Evolutionary conservation across 495 filamentous ascomycete genomes (phyloP), one percentile per base, ranked within the genome.

Genomic region (Penicillium fimorum): DNA sequence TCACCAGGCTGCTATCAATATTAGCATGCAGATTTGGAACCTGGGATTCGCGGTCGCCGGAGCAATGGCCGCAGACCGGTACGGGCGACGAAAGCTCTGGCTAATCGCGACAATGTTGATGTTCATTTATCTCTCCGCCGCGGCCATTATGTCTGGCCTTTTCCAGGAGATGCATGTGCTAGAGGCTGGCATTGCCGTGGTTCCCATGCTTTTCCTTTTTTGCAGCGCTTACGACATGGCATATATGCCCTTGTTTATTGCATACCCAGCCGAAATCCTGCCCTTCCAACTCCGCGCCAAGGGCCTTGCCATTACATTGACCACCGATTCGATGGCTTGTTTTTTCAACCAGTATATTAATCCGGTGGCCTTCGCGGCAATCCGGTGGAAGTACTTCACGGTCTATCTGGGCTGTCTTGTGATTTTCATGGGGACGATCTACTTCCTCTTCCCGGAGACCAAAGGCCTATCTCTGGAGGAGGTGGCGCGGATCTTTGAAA

Each of bases 231-330:
- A 84, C 67, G 80, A 82, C 52, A 82, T 86, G 50, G 80, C 80
- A 48, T 85, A 83, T 60, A 83, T 81, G 20, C 80, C 84, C 27
- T 69, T 87, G 43, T 71, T 87, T 38, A 79, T 87, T 44, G 81
- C 84, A 22, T 86, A 86, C 55, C 78, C 80, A 1, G 73, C 84
- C 18, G 86, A 88, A 71, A 81, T 89, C 24, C 66, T 87, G 9
- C 85, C 84, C 0, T 90, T 84, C 73, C 77, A 82, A 40, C 73
- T 89, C 47, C 81, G 85, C 17, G 83, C 85, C 32, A 90, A 87
- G 72, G 84, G 86, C 30, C 82, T 88, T 70, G 82, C 87, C 71
- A 68, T 84, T 49, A 80, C 79, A 70, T 79, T 82, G 53, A 74
- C 85, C 33, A 80, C 78, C 10, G 77, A 82, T 18, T 79, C 85